phyloP scores from a whole-genome alignment of 2,329 filamentous ascomycete genomes.

The Neopestalotiopsis sp. region DNA sequence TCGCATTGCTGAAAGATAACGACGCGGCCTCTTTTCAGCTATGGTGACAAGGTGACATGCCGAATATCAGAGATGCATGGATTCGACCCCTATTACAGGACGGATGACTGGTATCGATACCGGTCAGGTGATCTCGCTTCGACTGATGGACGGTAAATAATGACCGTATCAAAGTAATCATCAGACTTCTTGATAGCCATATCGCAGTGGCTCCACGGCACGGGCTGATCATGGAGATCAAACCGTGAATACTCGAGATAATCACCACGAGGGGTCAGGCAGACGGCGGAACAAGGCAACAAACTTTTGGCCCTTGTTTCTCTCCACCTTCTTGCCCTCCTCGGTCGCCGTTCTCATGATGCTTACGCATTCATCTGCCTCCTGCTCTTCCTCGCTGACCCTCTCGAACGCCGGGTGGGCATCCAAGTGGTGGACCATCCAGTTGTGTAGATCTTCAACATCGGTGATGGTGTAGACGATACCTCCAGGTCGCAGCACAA shows the following conservation, averaged over 20 bases:
- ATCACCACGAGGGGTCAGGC: slow-evolving; percentile 78
- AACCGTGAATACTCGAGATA: neutral
- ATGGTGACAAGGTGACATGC: neutral
- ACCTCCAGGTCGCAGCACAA: slow-evolving; percentile 80
- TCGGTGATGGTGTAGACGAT: slow-evolving; percentile 97
- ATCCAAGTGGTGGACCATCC: slow-evolving; percentile 90
- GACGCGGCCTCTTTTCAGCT: neutral
- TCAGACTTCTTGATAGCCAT: neutral
- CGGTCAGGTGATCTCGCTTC: neutral
- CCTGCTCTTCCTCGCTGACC: slow-evolving; percentile 69
- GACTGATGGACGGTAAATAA: neutral
- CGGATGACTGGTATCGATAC: neutral
- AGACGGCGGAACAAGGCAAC: slow-evolving; percentile 85
- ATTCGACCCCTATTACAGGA: neutral
- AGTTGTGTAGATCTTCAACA: slow-evolving; percentile 89
- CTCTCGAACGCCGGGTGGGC: slow-evolving; percentile 80
- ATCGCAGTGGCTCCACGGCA: neutral
- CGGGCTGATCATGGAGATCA: neutral
- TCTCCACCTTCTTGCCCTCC: slow-evolving; percentile 94
- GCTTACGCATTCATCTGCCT: slow-evolving; percentile 71
- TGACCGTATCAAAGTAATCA: neutral
- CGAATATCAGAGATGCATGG: neutral
- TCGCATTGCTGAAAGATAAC: neutral
- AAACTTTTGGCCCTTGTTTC: slow-evolving; percentile 90
- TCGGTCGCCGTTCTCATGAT: slow-evolving; percentile 87